These are phyloP conservation scores for Penicillium lividum DNA, from an alignment of 495 filamentous ascomycete genomes.

Conservation along the genomic window DNA sequence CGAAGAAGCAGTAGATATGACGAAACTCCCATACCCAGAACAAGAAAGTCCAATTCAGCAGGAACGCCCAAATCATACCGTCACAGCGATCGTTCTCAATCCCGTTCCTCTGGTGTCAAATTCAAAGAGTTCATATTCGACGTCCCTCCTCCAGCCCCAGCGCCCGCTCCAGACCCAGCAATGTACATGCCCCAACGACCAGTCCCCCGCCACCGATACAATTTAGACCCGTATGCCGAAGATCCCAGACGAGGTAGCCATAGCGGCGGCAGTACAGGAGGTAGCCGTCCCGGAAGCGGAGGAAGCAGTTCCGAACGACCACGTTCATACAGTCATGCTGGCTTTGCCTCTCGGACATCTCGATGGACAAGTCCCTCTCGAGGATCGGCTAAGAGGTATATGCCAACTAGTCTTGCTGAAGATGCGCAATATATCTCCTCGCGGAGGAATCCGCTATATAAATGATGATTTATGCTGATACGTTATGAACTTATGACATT, in stretches of 20 bases:
- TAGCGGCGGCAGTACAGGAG: conserved; percentile 22
- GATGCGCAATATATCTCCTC: conserved; percentile 17
- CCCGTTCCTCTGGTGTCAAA: conserved; percentile 24
- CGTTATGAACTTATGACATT: not conserved
- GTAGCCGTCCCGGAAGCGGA: conserved; percentile 27
- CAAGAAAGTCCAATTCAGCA: conserved; percentile 20
- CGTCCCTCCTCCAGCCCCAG: conserved; percentile 13
- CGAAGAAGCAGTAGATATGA: conserved; percentile 16
- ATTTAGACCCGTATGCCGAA: conserved; percentile 22
- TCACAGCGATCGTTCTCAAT: conserved; percentile 30
- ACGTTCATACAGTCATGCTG: conserved; percentile 26
- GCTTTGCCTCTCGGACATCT: conserved; percentile 9
- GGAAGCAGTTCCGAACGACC: conserved; percentile 31
- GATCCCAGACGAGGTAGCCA: conserved; percentile 26
- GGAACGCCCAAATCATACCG: conserved; percentile 19
- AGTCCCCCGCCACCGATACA: conserved; percentile 20
- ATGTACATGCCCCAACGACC: conserved; percentile 25
- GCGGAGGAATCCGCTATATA: conserved; percentile 16
- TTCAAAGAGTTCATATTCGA: conserved; percentile 38
- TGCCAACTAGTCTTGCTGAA: conserved; percentile 18
- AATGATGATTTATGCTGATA: conserved; percentile 9
- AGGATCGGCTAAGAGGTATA: conserved; percentile 22
- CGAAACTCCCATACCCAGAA: conserved; percentile 16
- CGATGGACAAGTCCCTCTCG: conserved; percentile 22
- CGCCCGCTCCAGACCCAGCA: conserved; percentile 30